Base-by-base conservation (phyloP, 345 rosid genomes). In the Jatropha curcas region DNA sequence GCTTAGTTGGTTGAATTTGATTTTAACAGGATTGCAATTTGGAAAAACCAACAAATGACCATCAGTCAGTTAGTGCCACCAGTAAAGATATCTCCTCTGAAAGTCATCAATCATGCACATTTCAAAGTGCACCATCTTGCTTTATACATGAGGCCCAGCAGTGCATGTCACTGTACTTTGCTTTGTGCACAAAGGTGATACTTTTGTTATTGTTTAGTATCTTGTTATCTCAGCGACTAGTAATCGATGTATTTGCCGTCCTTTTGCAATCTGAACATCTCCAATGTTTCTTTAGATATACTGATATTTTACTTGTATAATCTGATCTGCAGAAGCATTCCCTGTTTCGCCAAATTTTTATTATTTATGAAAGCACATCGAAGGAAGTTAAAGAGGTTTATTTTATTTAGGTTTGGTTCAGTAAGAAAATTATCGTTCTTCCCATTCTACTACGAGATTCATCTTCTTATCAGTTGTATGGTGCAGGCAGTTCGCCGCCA, bases 111-210 rank as follows among this genome's bases (percentile, higher is more conserved):
- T 74, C 86, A 63, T 61, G 64, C 72, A 69, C 85, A 37, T 75
- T 79, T 51, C 76, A 82, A 65, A 84, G 75, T 16, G 12, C 66
- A 30, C 77, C 91, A 76, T 77, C 84, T 67, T 71, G 77, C 76
- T 86, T 88, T 59, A 59, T 84, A 25, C 31, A 84, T 52, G 97
- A 88, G 82, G 98, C 96, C 43, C 97, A 92, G 84, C 91, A 86
- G 72, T 87, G 91, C 88, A 77, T 91, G 91, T 88, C 99, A 71
- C 88, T 95, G 69, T 92, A 88, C 82, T 95, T 92, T 88, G 98
- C 98, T 50, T 86, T 95, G 51, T 95, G 99, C 83, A 95, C 99
- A 71, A 95, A 95, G 98, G 99, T 95, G 72, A 64, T 75, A 25
- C 60, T 75, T 65, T 34, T 28, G 27, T 12, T 22, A 19, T 39